Percentiles rank a stretch among this genome's conserved stretches.
These are phyloP conservation scores for Penicillium oxalicum DNA, from an alignment of 2,329 filamentous ascomycete genomes.

Conservation along the genomic window DNA sequence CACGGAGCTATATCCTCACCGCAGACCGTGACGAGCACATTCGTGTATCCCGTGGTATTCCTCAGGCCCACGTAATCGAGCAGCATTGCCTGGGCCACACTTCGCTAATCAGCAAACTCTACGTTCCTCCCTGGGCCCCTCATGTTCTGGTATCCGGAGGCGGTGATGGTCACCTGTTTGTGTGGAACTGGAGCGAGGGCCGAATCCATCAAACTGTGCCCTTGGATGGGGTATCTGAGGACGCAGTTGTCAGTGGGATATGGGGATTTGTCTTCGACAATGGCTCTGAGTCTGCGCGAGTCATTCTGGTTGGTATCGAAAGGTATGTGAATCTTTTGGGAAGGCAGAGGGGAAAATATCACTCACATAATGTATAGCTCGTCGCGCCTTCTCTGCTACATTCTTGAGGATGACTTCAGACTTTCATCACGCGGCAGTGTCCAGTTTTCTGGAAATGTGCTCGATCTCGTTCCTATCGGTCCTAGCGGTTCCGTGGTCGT, in stretches of 20 bases:
- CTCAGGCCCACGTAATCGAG: constrained; percentile 84
- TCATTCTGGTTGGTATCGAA: constrained; percentile 52
- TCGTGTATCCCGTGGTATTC: constrained; percentile 71
- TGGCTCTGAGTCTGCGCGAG: constrained; percentile 11
- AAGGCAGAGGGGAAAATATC: no score
- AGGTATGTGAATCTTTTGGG: constrained; percentile 42
- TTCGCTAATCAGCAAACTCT: constrained; percentile 74
- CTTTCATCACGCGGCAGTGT: constrained; percentile 50
- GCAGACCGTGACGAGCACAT: constrained; percentile 77
- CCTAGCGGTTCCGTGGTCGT: constrained; percentile 37
- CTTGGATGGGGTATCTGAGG: constrained; percentile 19
- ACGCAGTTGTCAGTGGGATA: constrained; percentile 48
- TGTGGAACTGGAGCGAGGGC: constrained; percentile 71
- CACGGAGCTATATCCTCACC: constrained; percentile 58
- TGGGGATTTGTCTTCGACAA: constrained; percentile 36
- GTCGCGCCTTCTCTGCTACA: constrained; percentile 63
- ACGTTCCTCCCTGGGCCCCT: constrained; percentile 52
- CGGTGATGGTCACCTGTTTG: constrained; percentile 69
- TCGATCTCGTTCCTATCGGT: constrained; percentile 47
- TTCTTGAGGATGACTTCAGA: constrained; percentile 45
- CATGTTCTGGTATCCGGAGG: constrained; percentile 77
- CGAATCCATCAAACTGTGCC: constrained; percentile 29
- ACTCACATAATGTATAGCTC: constrained; percentile 40
- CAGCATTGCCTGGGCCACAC: constrained; percentile 82
- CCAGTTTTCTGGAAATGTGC: constrained; percentile 58